These are phyloP conservation scores for Dovyalis caffra DNA, from an alignment of 345 rosid species.

Conservation along the genomic window DNA sequence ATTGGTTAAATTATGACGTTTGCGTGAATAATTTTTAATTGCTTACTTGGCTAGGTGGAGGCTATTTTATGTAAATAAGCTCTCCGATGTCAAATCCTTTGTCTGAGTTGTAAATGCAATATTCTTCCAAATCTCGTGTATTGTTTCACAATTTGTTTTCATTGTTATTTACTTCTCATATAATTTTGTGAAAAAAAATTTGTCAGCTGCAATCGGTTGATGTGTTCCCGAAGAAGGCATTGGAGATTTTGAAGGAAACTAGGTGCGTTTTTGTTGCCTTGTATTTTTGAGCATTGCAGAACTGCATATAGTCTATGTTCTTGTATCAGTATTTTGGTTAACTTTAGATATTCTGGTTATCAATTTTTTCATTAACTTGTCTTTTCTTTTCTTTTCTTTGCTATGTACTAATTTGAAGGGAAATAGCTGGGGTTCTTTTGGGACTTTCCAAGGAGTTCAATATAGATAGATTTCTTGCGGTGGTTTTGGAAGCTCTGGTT, in stretches of 20 bases:
- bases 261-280: constrained; percentile 41
- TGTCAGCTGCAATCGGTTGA: constrained; percentile 65
- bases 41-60: no score
- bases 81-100: no score
- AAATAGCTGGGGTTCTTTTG: constrained; percentile 54
- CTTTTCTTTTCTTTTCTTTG: constrained; percentile 11
- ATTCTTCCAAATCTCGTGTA: no score
- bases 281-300: neutral
- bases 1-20: no score
- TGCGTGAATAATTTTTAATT: no score
- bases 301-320: neutral
- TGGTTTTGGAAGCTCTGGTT: constrained; percentile 61
- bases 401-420: constrained; percentile 42
- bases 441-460: constrained; percentile 71
- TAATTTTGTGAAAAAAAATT: constrained; percentile 18
- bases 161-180: constrained; percentile 13
- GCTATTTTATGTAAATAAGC: no score
- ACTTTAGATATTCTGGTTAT: constrained; percentile 1
- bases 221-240: constrained; percentile 59
- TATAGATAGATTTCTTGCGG: constrained; percentile 64
- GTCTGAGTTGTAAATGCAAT: no score
- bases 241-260: constrained; percentile 67
- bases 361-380: neutral
- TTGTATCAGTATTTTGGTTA: neutral
- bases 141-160: neutral